Percentiles rank a stretch among this genome's conserved stretches.
These are phyloP conservation scores for Sphaerulina populicola DNA, from an alignment of 2,329 filamentous ascomycete species.

Conservation along the genomic window DNA sequence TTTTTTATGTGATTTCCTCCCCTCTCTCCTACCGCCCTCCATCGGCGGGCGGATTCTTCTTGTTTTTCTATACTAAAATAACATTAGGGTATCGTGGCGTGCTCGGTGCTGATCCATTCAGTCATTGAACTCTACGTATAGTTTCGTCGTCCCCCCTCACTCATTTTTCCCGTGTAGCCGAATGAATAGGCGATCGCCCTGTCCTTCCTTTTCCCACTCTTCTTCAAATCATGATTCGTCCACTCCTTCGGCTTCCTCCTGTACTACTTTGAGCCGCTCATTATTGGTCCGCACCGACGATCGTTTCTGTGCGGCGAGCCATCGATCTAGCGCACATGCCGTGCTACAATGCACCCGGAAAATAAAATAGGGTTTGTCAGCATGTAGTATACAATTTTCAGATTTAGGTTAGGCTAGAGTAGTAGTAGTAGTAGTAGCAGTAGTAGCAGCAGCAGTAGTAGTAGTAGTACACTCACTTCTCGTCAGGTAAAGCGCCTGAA, in stretches of 20 bases:
- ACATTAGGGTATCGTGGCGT: too few relatives aligned
- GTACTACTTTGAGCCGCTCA: conserved; percentile 23
- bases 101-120: too few relatives aligned
- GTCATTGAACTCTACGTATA: too few relatives aligned
- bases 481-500: conserved; percentile 23
- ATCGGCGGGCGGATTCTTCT: too few relatives aligned
- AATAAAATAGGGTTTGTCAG: conserved; percentile 5
- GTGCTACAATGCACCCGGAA: conserved; percentile 16
- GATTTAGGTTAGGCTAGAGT: too few relatives aligned
- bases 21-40: too few relatives aligned
- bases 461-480: conserved; percentile 20
- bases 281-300: conserved; percentile 13
- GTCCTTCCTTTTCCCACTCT: not conserved
- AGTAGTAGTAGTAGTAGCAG: not conserved
- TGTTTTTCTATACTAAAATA: too few relatives aligned
- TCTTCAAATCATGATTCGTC: conserved; percentile 1
- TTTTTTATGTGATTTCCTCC: too few relatives aligned
- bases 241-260: conserved; percentile 19
- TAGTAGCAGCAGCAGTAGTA: not conserved
- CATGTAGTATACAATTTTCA: not conserved
- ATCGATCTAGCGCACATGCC: conserved; percentile 22
- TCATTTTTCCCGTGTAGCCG: not conserved
- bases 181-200: not conserved
- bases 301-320: conserved; percentile 25
- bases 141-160: too few relatives aligned